Percentiles rank a stretch among this genome's conserved stretches.
Evolutionary conservation across 2,329 filamentous ascomycete species (phyloP).

Genomic region (Elsinoe necatrix): DNA sequence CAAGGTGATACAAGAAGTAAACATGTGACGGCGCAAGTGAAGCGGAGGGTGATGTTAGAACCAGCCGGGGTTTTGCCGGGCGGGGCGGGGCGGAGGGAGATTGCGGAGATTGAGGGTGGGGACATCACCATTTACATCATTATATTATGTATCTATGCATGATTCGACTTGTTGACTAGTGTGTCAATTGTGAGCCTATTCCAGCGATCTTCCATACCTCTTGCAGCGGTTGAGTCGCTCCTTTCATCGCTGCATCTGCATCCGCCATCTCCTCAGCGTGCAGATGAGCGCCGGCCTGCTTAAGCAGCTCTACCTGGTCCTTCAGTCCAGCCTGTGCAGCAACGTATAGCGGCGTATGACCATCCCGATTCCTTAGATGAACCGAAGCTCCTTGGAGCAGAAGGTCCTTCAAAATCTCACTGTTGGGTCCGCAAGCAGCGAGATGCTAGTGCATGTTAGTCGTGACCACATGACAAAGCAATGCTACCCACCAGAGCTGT

Average conservation of each 20-base stretch:
- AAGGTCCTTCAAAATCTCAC: conserved; percentile 48
- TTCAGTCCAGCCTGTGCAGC: conserved; percentile 49
- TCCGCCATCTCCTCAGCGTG: conserved; percentile 47
- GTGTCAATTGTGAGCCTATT: too few species aligned
- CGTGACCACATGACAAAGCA: too few species aligned
- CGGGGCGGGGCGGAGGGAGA: conserved; percentile 1
- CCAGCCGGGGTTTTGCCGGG: conserved; percentile 5
- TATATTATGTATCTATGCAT: background rate
- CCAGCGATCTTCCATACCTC: conserved; percentile 17
- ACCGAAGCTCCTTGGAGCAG: conserved; percentile 50
- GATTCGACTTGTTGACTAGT: too few species aligned
- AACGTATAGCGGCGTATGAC: conserved; percentile 51
- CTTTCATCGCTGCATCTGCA: conserved; percentile 34
- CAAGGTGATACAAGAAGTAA: conserved; percentile 2
- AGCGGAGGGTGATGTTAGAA: background rate
- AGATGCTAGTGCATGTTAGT: conserved; percentile 40
- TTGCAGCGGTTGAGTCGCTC: conserved; percentile 25
- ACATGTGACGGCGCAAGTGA: conserved; percentile 6
- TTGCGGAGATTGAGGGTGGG: background rate
- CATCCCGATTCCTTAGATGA: conserved; percentile 50
- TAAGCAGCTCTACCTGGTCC: conserved; percentile 47
- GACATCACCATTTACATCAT: background rate
- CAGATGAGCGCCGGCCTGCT: conserved; percentile 51
- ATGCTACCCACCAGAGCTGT: conserved; percentile 45
- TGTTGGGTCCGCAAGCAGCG: conserved; percentile 47